Conservation (phyloP, 345 rosid species). For the Firmiana major region DNA sequence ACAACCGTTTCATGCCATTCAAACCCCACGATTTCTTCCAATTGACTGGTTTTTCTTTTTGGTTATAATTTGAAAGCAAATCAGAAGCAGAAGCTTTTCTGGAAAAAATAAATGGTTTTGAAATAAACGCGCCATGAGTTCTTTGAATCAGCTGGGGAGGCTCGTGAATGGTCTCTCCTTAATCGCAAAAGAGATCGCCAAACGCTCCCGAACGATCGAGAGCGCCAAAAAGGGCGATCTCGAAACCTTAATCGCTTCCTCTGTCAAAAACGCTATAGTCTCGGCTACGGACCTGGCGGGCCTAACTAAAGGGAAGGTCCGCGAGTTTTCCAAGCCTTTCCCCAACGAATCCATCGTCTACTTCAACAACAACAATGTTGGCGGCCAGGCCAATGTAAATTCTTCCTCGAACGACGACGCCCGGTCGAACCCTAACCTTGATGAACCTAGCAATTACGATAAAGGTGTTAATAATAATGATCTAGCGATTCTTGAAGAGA, state of each 20-base stretch:
- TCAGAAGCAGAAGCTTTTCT: neutral
- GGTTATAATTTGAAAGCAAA: neutral
- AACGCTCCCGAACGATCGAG: conserved; percentile 45
- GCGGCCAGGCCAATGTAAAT: neutral
- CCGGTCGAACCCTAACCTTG: conserved; percentile 9
- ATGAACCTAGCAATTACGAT: neutral
- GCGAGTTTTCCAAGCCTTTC: conserved; percentile 40
- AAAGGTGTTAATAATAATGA: neutral
- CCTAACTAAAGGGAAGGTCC: conserved; percentile 68
- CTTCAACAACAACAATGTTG: conserved; percentile 29
- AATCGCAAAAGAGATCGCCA: conserved; percentile 66
- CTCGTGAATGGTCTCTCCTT: conserved; percentile 63
- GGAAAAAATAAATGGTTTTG: neutral
- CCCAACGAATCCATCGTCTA: conserved; percentile 63
- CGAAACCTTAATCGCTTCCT: conserved; percentile 47
- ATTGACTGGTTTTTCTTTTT: too few relatives aligned
- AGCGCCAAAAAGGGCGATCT: conserved; percentile 50
- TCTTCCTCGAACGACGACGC: conserved; percentile 6
- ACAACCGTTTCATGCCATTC: neutral
- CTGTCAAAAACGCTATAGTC: conserved; percentile 59
- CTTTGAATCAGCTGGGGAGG: conserved; percentile 56
- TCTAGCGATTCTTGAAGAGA: conserved; percentile 9
- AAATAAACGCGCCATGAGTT: conserved; percentile 32
- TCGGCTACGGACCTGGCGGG: conserved; percentile 81
- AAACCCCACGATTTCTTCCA: neutral